A percentile compares a stretch with the other conserved stretches of the same genome.
phyloP scores from a whole-genome alignment of 495 filamentous ascomycete species.

The Podospora conica region DNA sequence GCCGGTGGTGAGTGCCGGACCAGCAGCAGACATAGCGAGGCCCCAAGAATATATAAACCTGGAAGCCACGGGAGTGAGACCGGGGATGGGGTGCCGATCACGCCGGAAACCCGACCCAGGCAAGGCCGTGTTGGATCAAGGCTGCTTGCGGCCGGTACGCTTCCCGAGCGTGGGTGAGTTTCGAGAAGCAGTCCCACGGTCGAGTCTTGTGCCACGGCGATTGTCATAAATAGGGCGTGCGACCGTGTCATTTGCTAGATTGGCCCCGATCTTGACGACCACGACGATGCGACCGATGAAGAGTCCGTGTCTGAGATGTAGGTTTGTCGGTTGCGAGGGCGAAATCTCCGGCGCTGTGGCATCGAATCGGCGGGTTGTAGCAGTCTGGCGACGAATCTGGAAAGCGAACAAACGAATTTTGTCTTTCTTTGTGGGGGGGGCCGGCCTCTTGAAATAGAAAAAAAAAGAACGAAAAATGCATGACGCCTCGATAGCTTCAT shows the following conservation, averaged over 20 bases:
- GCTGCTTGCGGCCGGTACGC: background rate
- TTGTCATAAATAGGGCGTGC: background rate
- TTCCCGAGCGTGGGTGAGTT: background rate
- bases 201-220: background rate
- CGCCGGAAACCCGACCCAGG: background rate
- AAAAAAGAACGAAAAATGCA: background rate
- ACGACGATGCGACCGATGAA: background rate
- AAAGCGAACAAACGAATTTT: background rate
- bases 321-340: background rate
- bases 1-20: background rate
- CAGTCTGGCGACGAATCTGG: background rate
- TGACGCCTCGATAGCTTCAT: background rate
- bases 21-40: background rate
- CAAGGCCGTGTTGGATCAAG: background rate
- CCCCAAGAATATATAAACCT: background rate
- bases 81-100: background rate
- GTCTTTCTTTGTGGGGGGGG: no score
- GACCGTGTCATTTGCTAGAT: background rate
- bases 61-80: background rate
- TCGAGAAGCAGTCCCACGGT: background rate
- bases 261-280: background rate
- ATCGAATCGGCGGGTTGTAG: background rate
- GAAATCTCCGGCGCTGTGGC: background rate
- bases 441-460: background rate
- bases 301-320: background rate